A percentile compares a stretch with the other conserved stretches of the same genome.
phyloP scores from a whole-genome alignment of 2,329 filamentous ascomycete genomes.

The Neurospora sp. region DNA sequence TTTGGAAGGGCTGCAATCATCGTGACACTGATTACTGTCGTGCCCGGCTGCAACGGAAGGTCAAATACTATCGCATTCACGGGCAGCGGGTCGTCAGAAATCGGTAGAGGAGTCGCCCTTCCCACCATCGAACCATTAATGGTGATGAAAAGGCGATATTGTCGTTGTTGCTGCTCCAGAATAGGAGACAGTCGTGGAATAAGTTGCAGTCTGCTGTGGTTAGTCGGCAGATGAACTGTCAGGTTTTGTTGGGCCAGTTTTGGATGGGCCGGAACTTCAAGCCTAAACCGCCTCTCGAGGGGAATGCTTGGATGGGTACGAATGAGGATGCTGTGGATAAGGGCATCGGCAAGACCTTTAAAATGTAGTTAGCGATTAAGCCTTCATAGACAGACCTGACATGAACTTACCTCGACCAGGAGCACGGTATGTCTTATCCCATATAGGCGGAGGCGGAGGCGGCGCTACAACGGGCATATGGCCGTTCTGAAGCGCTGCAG shows the following conservation, averaged over 20 bases:
- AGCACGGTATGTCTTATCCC: conserved; percentile 26
- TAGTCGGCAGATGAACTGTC: conserved; percentile 58
- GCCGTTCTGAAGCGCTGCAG: conserved; percentile 28
- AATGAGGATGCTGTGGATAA: conserved; percentile 58
- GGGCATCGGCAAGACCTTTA: conserved; percentile 46
- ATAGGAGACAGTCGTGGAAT: conserved; percentile 51
- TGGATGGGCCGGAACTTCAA: conserved; percentile 56
- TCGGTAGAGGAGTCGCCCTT: conserved; percentile 32
- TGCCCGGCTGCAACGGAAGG: conserved; percentile 56
- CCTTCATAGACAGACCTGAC: not conserved
- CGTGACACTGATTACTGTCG: conserved; percentile 72
- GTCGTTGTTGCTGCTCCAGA: conserved; percentile 50
- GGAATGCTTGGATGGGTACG: conserved; percentile 59
- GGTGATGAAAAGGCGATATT: conserved; percentile 68
- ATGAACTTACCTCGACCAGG: conserved; percentile 32
- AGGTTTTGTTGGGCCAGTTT: conserved; percentile 61
- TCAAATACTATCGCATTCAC: conserved; percentile 64
- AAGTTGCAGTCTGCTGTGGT: conserved; percentile 63
- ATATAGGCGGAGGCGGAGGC: conserved; percentile 23
- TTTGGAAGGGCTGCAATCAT: conserved; percentile 61
- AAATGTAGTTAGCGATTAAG: conserved; percentile 14
- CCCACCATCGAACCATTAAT: conserved; percentile 57
- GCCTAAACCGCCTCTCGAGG: conserved; percentile 48
- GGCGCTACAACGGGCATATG: conserved; percentile 19
- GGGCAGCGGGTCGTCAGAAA: conserved; percentile 44